A percentile compares a stretch with the other conserved stretches of the same genome.
Evolutionary conservation across 208 protist genomes (phyloP).

Genomic region (Trypanosoma lewisi): DNA sequence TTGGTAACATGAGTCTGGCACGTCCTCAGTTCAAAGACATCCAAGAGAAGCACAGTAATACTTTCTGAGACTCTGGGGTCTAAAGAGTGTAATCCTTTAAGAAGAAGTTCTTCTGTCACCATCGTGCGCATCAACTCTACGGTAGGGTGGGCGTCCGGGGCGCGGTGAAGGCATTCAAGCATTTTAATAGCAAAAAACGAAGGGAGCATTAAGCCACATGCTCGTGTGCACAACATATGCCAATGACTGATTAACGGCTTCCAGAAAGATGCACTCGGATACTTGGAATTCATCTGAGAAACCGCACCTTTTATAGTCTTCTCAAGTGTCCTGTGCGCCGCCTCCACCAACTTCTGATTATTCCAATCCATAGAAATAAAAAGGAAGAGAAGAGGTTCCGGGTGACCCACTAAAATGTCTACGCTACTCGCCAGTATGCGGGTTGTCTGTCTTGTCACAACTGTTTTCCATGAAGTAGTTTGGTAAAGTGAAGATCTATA

Average conservation of each 20-base stretch:
- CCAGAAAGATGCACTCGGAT: slow-evolving; percentile 11
- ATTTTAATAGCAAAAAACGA: slow-evolving; percentile 67
- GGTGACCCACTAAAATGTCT: slow-evolving; percentile 39
- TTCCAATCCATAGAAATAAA: slow-evolving; percentile 28
- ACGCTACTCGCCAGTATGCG: slow-evolving; percentile 61
- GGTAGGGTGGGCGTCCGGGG: slow-evolving; percentile 19
- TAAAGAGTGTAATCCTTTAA: neutral
- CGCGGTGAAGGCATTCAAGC: slow-evolving; percentile 44
- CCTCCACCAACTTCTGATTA: slow-evolving; percentile 1
- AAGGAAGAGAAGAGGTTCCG: slow-evolving; percentile 27
- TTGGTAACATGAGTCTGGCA: slow-evolving; percentile 19
- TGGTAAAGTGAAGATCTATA: slow-evolving; percentile 64
- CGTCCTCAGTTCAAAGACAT: slow-evolving; percentile 28
- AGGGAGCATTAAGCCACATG: slow-evolving; percentile 51
- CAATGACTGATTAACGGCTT: slow-evolving; percentile 51
- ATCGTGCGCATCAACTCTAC: slow-evolving; percentile 23
- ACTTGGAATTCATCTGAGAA: neutral
- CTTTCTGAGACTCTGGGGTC: slow-evolving; percentile 24
- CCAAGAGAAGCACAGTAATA: slow-evolving; percentile 21
- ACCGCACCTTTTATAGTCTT: slow-evolving; percentile 13
- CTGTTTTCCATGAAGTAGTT: slow-evolving; percentile 36
- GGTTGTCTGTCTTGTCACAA: slow-evolving; percentile 40
- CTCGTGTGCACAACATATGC: slow-evolving; percentile 70
- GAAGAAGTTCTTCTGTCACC: slow-evolving; percentile 21
- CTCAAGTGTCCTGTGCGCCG: slow-evolving; percentile 7